Evolutionary conservation across 2,329 filamentous ascomycete genomes (phyloP).

Genomic region (Hypoxylon sp.): DNA sequence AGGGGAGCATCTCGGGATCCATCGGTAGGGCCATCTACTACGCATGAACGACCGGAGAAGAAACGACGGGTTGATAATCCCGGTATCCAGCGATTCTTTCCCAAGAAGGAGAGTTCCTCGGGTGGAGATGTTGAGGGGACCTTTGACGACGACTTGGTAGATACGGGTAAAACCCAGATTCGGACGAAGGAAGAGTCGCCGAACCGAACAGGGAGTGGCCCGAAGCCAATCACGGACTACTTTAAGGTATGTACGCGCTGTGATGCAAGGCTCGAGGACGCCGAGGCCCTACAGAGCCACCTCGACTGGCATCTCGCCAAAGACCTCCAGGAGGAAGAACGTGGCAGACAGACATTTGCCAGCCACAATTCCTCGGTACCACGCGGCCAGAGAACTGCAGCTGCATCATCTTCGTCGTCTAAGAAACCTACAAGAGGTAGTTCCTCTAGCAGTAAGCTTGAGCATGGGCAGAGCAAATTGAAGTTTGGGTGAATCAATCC

Average conservation of each 20-base stretch:
- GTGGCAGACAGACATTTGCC: constrained; percentile 64
- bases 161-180: constrained; percentile 38
- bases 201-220: constrained; percentile 52
- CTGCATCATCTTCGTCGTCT: constrained; percentile 57
- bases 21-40: constrained; percentile 49
- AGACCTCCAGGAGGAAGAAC: constrained; percentile 79
- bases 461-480: constrained; percentile 73
- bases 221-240: constrained; percentile 58
- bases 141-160: constrained; percentile 43
- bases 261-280: constrained; percentile 69
- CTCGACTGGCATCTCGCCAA: constrained; percentile 96
- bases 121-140: constrained; percentile 51
- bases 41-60: constrained; percentile 58
- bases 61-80: constrained; percentile 63
- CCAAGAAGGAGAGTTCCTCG: constrained; percentile 57
- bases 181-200: constrained; percentile 45
- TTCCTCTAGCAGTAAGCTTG: constrained; percentile 57
- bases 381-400: constrained; percentile 55
- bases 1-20: constrained; percentile 57
- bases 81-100: constrained; percentile 72
- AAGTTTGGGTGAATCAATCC: constrained; percentile 67
- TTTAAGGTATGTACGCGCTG: constrained; percentile 73
- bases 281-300: constrained; percentile 79
- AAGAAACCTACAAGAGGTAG: constrained; percentile 57
- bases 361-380: constrained; percentile 55